Base-by-base conservation (phyloP, 352 stramenopile species). In the Phytophthora boehmeriae region DNA sequence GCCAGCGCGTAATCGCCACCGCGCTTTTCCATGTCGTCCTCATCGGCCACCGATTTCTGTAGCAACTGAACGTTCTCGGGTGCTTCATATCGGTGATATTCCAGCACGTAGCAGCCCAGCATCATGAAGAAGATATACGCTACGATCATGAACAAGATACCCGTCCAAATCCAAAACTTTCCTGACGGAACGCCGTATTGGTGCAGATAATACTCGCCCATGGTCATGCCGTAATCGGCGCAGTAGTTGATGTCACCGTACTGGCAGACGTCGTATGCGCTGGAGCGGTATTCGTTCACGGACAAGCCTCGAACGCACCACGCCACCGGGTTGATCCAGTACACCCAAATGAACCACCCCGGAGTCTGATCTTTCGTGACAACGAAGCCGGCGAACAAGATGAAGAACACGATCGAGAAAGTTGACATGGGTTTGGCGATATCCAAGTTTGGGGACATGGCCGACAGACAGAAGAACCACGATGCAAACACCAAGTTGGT, bases 341-440 rank as follows among this genome's bases (percentile, higher is more conserved):
- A 70, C 1, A 65, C n/a, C 62, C 54, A 70, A 9, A 54, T 32
- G 2, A 64, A 47, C 41, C 66, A 76, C 27, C 56, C 47, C 10
- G 76, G 78, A 5, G 84, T 78, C 9, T 71, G 45, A 30, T 72
- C 35, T 23, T 77, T 75, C 16, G 71, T 34, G 46, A 80, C 38
- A 2, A 84, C 53, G 34, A 85, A 86, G 47, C 78, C 78, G 2
- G 63, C 66, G 35, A 87, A 89, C 1, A 89, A 28, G 5, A 87
- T 53, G 58, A 74, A 83, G 27, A 87, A 42, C 13, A 66, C 36
- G 14, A 87, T 59, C 9, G 48, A 69, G 30, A 84, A 34, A 14
- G 82, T 62, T 8, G 75, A 48, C 8, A 88, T 28, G 0, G 76
- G 71, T 41, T 86, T 73, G 23, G 54, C 81, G 10, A 87, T 59